Evolutionary conservation across 441 rosid species (phyloP).

Genomic region (Euphorbia schlechtendalii): DNA sequence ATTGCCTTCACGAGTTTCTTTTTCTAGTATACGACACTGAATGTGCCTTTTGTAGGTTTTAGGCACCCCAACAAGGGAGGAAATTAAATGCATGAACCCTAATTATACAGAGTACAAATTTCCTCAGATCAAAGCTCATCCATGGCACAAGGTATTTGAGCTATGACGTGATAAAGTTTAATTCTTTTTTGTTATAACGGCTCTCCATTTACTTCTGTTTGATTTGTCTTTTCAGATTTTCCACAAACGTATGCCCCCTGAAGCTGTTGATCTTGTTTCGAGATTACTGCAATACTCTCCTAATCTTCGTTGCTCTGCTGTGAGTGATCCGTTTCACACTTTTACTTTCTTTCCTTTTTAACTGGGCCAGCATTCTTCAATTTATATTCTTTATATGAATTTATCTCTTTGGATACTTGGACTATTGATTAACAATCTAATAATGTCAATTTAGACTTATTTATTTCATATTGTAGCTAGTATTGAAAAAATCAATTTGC

Average conservation of each 20-base stretch:
- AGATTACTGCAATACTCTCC: constrained; percentile 96
- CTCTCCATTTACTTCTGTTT: constrained; percentile 1
- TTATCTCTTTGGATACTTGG: background rate
- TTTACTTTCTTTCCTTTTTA: background rate
- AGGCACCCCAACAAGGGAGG: constrained; percentile 98
- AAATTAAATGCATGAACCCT: constrained; percentile 97
- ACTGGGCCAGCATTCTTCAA: background rate
- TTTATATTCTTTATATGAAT: background rate
- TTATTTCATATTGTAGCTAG: background rate
- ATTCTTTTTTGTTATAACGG: no score
- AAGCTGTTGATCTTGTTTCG: constrained; percentile 93
- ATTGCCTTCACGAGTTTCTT: background rate
- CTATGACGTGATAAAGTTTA: constrained; percentile 1
- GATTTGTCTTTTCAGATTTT: constrained; percentile 47
- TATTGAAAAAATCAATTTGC: no score
- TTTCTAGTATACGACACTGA: background rate
- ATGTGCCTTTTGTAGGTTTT: constrained; percentile 48
- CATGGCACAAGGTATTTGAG: constrained; percentile 63
- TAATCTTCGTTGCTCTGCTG: constrained; percentile 76
- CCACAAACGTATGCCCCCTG: constrained; percentile 93
- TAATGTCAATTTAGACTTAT: background rate
- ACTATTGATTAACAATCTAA: background rate
- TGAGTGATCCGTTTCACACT: constrained; percentile 31
- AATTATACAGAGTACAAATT: constrained; percentile 84
- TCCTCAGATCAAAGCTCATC: no score